These are phyloP conservation scores for Taphrina pruni DNA, from an alignment of 1,139 yeast genomes.

Conservation along the genomic window DNA sequence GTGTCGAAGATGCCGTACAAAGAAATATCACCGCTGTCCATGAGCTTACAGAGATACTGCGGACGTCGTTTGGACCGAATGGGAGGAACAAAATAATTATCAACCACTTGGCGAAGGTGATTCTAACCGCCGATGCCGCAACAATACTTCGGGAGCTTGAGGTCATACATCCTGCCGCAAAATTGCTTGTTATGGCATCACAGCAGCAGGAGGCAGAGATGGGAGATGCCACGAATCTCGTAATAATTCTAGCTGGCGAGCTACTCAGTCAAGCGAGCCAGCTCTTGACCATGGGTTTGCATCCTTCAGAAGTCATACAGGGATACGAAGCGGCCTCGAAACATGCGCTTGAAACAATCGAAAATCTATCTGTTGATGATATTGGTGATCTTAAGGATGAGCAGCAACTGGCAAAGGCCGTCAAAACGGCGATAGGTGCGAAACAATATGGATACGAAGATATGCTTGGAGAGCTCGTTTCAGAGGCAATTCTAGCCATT, in stretches of 20 bases:
- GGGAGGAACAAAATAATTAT: constrained; percentile 83
- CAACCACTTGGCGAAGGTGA: constrained; percentile 68
- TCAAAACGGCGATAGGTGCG: constrained; percentile 87
- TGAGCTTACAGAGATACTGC: constrained; percentile 87
- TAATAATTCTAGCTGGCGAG: constrained; percentile 86
- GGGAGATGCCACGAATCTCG: constrained; percentile 79
- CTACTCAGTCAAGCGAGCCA: constrained; percentile 82
- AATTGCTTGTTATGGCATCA: constrained; percentile 92
- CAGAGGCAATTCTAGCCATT: constrained; percentile 81
- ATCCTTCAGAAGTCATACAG: constrained; percentile 86
- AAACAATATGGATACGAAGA: constrained; percentile 93
- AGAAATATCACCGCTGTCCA: constrained; percentile 93
- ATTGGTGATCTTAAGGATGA: constrained; percentile 65
- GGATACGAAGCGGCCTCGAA: constrained; percentile 85
- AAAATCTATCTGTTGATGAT: constrained; percentile 66
- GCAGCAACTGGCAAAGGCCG: constrained; percentile 70
- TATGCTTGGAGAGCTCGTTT: constrained; percentile 74
- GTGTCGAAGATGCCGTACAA: constrained; percentile 92
- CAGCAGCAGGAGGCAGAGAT: constrained; percentile 92
- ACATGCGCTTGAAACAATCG: constrained; percentile 69
- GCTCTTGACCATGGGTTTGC: constrained; percentile 79
- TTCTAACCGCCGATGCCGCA: constrained; percentile 95
- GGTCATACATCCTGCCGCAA: constrained; percentile 96
- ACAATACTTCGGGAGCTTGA: constrained; percentile 92
- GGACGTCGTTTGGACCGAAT: constrained; percentile 96